Evolutionary conservation across 2,329 filamentous ascomycete genomes (phyloP).

Genomic region (Cytospora piceae): DNA sequence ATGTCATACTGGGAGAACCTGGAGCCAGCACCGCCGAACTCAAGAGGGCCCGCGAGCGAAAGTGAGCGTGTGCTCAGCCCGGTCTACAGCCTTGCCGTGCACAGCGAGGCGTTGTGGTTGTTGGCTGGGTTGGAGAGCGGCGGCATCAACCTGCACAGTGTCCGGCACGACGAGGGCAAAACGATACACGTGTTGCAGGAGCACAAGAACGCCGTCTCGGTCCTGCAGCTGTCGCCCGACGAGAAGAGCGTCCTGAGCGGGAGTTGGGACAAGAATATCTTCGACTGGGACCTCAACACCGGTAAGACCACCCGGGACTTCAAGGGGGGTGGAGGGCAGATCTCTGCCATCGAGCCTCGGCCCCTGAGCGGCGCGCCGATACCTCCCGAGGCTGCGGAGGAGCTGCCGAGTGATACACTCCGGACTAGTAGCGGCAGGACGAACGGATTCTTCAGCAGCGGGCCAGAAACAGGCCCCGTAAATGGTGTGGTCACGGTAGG

Average conservation of each 20-base stretch:
- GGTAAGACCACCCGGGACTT: conserved; percentile 78
- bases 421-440: conserved; percentile 73
- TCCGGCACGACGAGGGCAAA: conserved; percentile 93
- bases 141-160: conserved; percentile 88
- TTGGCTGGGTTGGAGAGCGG: conserved; percentile 89
- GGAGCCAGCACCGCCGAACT: conserved; percentile 58
- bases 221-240: conserved; percentile 78
- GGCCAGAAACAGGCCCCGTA: conserved; percentile 33
- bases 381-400: conserved; percentile 69
- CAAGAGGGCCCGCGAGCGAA: conserved; percentile 43
- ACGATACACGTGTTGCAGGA: conserved; percentile 79
- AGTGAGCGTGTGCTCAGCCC: conserved; percentile 75
- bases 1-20: conserved; percentile 99
- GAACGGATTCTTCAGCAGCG: conserved; percentile 55
- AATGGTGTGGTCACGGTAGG: conserved; percentile 42
- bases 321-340: conserved; percentile 77
- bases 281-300: conserved; percentile 94
- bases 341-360: conserved; percentile 84
- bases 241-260: conserved; percentile 88
- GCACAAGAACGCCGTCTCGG: conserved; percentile 91
- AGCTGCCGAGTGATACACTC: conserved; percentile 69
- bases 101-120: conserved; percentile 88
- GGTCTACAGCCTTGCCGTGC: conserved; percentile 91
- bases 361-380: conserved; percentile 77
- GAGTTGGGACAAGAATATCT: conserved; percentile 93